Base-by-base conservation (phyloP, 345 rosid genomes). In the Conringia planisiliqua region DNA sequence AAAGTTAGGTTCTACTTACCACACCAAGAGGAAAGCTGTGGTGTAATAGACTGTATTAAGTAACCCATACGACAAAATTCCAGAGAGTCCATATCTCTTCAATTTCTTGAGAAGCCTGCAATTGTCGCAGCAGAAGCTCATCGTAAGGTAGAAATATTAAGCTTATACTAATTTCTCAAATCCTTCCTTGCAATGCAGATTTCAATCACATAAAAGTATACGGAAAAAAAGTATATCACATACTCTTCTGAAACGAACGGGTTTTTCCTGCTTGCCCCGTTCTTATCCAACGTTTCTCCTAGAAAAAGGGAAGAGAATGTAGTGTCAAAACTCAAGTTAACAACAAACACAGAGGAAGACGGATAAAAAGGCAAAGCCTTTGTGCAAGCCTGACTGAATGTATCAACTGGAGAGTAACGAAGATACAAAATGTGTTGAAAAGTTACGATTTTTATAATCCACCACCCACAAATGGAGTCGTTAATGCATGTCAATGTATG, bases 41-140 rank as follows among this genome's bases (percentile, higher is more conserved):
- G 83, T 84, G 76, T 93, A 90, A 83, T 93, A 93, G 30, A 81
- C 89, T 16, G 97, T 90, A 73, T 89, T 93, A 59, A 93, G 77
- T 52, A 93, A 69, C 61, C 96, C 98, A 76, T 93, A 93, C 0
- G 97, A 89, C 76, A 90, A 78, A 55, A 93, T 48, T 70, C 98
- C 98, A 48, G 97, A 86, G 51, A 88, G 68, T 76, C 97, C 97
- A 64, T 89, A 93, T 86, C 90, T 86, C 85, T 80, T 89, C 76
- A 93, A 66, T 76, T 82, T 87, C 84, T 69, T 64, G 78, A 90
- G 70, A 67, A 87, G 77, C 86, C 93, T 93, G 73, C 66, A 74
- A 74, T 57, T 62, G 16, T 51, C 17, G 18, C 43, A 70, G n/a
- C 52, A 73, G n/a, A 61, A 42, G 29, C 33, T 76, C 13, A 42